Evolutionary conservation across 2,329 filamentous ascomycete species (phyloP).

Genomic region (Diaporthe amygdali): DNA sequence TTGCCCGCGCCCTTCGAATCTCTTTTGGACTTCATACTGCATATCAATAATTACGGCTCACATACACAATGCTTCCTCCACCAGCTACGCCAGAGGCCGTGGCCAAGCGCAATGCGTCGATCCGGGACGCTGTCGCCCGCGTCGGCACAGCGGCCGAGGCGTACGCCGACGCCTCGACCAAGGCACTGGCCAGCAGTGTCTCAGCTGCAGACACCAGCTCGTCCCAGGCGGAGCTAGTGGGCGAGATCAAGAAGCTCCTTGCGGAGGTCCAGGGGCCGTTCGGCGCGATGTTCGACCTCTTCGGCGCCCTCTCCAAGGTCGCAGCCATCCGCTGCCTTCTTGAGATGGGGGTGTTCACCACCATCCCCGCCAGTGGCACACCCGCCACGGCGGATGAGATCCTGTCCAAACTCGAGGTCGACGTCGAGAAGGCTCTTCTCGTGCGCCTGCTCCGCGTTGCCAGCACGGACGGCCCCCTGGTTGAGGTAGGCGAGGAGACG

Average conservation of each 20-base stretch:
- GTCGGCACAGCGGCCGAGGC: background rate
- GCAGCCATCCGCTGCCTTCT: slow-evolving; percentile 5
- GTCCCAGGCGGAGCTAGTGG: background rate
- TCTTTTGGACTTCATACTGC: background rate
- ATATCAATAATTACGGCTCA: background rate
- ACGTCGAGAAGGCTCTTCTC: slow-evolving; percentile 12
- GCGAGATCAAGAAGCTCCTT: slow-evolving; percentile 6
- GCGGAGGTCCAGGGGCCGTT: background rate
- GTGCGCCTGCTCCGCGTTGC: slow-evolving; percentile 5
- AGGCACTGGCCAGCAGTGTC: background rate
- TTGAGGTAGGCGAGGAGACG: slow-evolving; percentile 4
- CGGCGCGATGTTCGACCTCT: background rate
- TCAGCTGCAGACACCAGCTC: background rate
- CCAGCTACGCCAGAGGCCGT: background rate
- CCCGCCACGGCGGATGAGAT: slow-evolving; percentile 13
- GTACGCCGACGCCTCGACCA: background rate
- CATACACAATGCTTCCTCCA: background rate
- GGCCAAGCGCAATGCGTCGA: background rate
- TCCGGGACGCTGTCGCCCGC: slow-evolving; percentile 3
- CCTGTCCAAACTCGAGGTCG: background rate
- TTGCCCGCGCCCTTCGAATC: background rate
- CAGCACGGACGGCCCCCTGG: background rate
- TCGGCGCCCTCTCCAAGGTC: background rate
- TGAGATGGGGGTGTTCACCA: background rate
- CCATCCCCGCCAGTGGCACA: background rate